A percentile compares a stretch with the other conserved stretches of the same genome.
phyloP scores from a whole-genome alignment of 768 basidiomycete species.

The Astraeus odoratus region DNA sequence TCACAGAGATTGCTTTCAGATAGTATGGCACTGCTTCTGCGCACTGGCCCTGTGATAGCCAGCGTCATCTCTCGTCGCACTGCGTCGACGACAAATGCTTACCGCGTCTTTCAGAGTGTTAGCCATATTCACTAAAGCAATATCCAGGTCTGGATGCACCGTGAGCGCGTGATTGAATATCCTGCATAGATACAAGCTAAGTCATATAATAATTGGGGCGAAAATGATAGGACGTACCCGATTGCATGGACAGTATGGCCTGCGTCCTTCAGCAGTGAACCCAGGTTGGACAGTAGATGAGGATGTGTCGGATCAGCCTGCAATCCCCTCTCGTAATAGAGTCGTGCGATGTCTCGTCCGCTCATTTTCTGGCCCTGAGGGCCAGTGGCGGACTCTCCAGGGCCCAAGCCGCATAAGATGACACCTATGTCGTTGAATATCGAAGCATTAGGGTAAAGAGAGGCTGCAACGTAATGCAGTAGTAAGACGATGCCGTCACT shows the following conservation, averaged over 20 bases:
- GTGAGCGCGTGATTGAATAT: slow-evolving; percentile 35
- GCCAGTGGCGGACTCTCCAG: slow-evolving; percentile 15
- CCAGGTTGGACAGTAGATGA: slow-evolving; percentile 44
- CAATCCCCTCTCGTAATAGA: slow-evolving; percentile 41
- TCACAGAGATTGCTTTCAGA: slow-evolving; percentile 34
- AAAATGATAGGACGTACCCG: slow-evolving; percentile 21
- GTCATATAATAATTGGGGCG: not conserved
- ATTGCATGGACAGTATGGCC: slow-evolving; percentile 38
- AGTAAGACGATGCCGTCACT: slow-evolving; percentile 35
- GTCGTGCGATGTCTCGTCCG: slow-evolving; percentile 32
- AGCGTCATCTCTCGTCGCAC: not conserved
- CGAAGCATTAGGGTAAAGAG: slow-evolving; percentile 37
- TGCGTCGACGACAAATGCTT: slow-evolving; percentile 5
- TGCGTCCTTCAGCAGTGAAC: slow-evolving; percentile 44
- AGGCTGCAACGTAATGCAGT: slow-evolving; percentile 42
- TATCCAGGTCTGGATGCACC: slow-evolving; percentile 40
- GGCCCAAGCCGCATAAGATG: slow-evolving; percentile 32
- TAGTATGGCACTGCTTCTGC: slow-evolving; percentile 42
- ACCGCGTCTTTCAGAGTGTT: slow-evolving; percentile 46
- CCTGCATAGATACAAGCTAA: slow-evolving; percentile 15
- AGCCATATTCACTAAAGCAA: slow-evolving; percentile 45
- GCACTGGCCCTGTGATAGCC: slow-evolving; percentile 28
- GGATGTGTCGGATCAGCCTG: slow-evolving; percentile 39
- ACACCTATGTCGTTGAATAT: slow-evolving; percentile 48
- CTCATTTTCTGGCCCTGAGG: slow-evolving; percentile 16